Percentiles rank a stretch among this genome's conserved stretches.
Conservation (phyloP, 2,329 filamentous ascomycete genomes). For the Aschersonia sp. region DNA sequence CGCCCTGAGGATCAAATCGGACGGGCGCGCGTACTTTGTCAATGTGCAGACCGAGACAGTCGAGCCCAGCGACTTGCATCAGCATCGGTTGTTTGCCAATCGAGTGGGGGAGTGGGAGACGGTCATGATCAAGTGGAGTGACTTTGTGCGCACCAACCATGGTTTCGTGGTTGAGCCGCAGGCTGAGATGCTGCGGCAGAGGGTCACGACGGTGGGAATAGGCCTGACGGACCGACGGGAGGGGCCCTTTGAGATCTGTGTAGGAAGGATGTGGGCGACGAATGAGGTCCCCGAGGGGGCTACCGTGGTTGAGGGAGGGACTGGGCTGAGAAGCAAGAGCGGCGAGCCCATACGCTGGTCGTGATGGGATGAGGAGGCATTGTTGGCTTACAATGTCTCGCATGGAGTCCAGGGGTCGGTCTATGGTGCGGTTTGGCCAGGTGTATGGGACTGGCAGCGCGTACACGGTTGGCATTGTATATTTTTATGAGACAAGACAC, state of each 20-base stretch:
- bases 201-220: constrained; percentile 73
- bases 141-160: constrained; percentile 91
- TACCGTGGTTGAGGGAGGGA: constrained; percentile 8
- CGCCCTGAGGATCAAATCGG: constrained; percentile 76
- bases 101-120: constrained; percentile 87
- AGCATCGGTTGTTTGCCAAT: constrained; percentile 74
- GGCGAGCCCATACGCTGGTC: constrained; percentile 24
- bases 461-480: no score
- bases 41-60: constrained; percentile 93
- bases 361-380: not conserved
- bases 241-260: constrained; percentile 74
- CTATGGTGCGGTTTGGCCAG: no score
- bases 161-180: constrained; percentile 89
- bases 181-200: constrained; percentile 74
- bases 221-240: constrained; percentile 80
- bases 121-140: constrained; percentile 75
- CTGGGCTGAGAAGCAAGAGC: constrained; percentile 20
- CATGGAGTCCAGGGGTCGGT: no score
- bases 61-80: constrained; percentile 88
- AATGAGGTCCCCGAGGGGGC: constrained; percentile 32
- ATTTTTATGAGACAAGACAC: no score
- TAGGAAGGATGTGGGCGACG: constrained; percentile 84
- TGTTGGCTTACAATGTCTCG: not conserved
- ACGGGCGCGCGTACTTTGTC: constrained; percentile 83
- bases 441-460: no score